Base-by-base conservation (phyloP, 2,329 filamentous ascomycete species). In the Microdochium trichocladiopsis region DNA sequence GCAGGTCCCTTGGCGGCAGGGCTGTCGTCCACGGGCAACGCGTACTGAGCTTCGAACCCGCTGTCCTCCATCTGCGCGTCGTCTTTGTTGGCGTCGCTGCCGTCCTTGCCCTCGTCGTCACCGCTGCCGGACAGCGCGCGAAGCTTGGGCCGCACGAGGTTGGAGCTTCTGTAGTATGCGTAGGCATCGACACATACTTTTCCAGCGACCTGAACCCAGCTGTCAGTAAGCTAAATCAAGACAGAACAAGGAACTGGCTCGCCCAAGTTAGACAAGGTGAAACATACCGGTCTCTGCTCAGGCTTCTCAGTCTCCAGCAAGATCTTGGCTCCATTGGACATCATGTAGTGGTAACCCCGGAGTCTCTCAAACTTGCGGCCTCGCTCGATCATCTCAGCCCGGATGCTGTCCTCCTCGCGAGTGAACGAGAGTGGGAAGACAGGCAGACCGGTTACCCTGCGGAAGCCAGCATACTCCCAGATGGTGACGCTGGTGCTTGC, bases 121-220 rank as follows among this genome's bases (percentile, higher is more conserved):
- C 14, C 33, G 33, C 33, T 37, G 11, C 18, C 47, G 43, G 28
- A 50, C 22, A 64, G 51, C 1, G 57, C 24, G 36, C 62, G 56
- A 9, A 70, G 55, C 2, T 52, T 52, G 3, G 65, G 65, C 47
- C 63, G 67, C 5, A 64, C 57, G 0, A 63, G 55, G 49, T 66
- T 62, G 52, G 58, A 63, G 56, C 56, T 62, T 1, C 56, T 28
- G 52, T 69, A 70, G 51, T 69, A 71, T 1, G 69, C 69, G 36
- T 66, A 64, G 0, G 66, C 57, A 50, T 72, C 69, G 6, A 71
- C 51, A 21, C 65, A 64, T 24, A 71, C 64, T 23, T 61, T 63
- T 1, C 69, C 68, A 1, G 51, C 31, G 3, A 62, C 49, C 58
- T 60, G 45, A 41, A 43, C 8, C 2, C 23, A 14, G 11, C 5